Conservation (phyloP, 139 green algal genomes). For the Mesostigma viride region DNA sequence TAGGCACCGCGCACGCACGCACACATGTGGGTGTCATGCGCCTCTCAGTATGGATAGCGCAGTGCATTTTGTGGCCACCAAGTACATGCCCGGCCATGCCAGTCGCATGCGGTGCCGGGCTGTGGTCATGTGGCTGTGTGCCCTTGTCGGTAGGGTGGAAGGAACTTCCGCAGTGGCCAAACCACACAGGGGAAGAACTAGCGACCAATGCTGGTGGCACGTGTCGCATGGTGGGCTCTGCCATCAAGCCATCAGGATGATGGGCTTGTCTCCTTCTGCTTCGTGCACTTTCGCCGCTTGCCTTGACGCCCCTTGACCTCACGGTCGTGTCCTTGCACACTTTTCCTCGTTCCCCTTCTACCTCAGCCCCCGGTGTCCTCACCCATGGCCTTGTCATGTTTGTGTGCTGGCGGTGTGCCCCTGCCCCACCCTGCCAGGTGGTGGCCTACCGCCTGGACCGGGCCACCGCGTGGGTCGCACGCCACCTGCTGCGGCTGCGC, state of each 20-base stretch:
- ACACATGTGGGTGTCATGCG: background rate
- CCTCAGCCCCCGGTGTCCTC: background rate
- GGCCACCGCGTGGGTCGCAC: conserved; percentile 18
- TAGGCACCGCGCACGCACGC: background rate
- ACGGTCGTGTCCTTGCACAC: background rate
- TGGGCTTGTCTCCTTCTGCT: background rate
- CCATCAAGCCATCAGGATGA: background rate
- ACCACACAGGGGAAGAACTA: too few relatives aligned
- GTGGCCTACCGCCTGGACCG: conserved; percentile 20
- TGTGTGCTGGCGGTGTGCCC: background rate
- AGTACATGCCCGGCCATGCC: background rate
- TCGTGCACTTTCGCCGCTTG: background rate
- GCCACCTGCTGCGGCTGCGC: conserved; percentile 10
- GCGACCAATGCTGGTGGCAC: too few relatives aligned
- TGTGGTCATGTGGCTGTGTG: too few relatives aligned
- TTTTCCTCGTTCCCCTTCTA: background rate
- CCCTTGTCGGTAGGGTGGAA: too few relatives aligned
- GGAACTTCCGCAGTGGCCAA: too few relatives aligned
- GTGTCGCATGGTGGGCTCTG: too few relatives aligned
- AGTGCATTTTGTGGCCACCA: background rate
- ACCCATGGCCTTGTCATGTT: background rate
- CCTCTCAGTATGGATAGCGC: background rate
- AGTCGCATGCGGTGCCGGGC: too few relatives aligned
- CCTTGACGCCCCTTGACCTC: background rate
- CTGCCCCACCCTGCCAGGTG: conserved; percentile 19